Evolutionary conservation across 805 yeast genomes (phyloP), one percentile per base, ranked within the genome.

Genomic region (Wickerhamomyces alni): DNA sequence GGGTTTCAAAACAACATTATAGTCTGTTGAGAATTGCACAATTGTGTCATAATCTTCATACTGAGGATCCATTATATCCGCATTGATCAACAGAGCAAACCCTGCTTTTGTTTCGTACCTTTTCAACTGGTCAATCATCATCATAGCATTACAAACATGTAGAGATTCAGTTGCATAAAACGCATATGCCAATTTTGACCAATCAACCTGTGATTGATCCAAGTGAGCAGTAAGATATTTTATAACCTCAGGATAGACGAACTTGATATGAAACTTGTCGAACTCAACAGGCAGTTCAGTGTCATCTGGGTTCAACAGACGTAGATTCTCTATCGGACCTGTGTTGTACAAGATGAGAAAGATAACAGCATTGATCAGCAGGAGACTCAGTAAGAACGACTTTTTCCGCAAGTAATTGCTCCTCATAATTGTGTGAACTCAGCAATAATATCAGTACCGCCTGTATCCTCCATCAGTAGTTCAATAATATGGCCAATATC

Each of bases 101-200:
- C 7, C 7, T n/a, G 16, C 24, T 21, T 59, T 57, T 9, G 61
- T 46, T 1, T 64, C 51, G 21, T 22, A 30, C 15, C 54, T 40
- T 18, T 56, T 47, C 18, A 74, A 45, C 15, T 48, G 51, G 3
- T 47, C 47, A 30, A 63, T 54, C 45, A 71, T 71, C 38, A 70
- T 51, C 11, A 73, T 42, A 3, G 72, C 70, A 30, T 67, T 55
- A 37, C 69, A 62, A 22, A 74, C 50, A 42, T 72, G 67, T 29
- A 60, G 59, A 26, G 55, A 43, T 42, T 59, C 52, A 1, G 77
- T 71, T 12, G 76, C 77, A 51, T 74, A 74, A 44, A 70, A 75
- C 11, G 71, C 66, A 47, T 74, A 74, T 0, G 75, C 78, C 26
- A 51, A 53, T 30, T 57, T 52, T 3, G 44, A 17, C 66, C 66